These are phyloP conservation scores for Trichoderma sp. DNA, from an alignment of 2,329 filamentous ascomycete species.

Conservation along the genomic window DNA sequence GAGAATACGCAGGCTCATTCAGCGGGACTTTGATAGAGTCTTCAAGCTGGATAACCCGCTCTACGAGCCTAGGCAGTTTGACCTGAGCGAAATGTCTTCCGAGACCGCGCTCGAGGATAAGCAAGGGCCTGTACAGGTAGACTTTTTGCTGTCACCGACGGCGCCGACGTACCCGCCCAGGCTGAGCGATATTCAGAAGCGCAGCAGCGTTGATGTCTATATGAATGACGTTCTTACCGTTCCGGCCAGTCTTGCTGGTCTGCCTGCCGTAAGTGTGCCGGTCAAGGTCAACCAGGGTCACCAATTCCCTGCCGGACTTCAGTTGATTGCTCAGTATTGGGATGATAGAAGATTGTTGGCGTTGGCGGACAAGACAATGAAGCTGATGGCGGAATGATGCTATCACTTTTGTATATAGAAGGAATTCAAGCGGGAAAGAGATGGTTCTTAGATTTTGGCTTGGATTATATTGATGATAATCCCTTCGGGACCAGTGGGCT, in stretches of 20 bases:
- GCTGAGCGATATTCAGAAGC: constrained; percentile 58
- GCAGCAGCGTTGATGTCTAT: constrained; percentile 72
- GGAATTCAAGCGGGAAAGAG: not conserved
- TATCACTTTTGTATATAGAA: not conserved
- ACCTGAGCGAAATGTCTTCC: constrained; percentile 63
- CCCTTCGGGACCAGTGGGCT: not conserved
- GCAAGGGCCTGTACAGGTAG: constrained; percentile 66
- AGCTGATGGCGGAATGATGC: constrained; percentile 34
- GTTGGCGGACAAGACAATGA: constrained; percentile 54
- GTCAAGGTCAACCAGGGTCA: constrained; percentile 39
- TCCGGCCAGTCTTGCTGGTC: constrained; percentile 85
- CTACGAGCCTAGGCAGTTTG: constrained; percentile 54
- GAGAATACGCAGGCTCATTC: constrained; percentile 78
- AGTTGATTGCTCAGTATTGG: constrained; percentile 80
- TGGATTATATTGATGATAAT: constrained; percentile 16
- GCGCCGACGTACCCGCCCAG: constrained; percentile 74
- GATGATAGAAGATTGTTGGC: constrained; percentile 67
- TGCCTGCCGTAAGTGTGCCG: constrained; percentile 87
- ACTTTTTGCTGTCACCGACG: constrained; percentile 86
- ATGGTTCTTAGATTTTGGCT: constrained; percentile 2
- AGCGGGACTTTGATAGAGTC: constrained; percentile 80
- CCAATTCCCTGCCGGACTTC: constrained; percentile 58
- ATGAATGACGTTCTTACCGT: constrained; percentile 96
- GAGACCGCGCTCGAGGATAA: constrained; percentile 56
- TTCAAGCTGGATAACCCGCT: constrained; percentile 74